These are phyloP conservation scores for Paecilomyces sp. DNA, from an alignment of 2,329 filamentous ascomycete genomes.

Conservation along the genomic window DNA sequence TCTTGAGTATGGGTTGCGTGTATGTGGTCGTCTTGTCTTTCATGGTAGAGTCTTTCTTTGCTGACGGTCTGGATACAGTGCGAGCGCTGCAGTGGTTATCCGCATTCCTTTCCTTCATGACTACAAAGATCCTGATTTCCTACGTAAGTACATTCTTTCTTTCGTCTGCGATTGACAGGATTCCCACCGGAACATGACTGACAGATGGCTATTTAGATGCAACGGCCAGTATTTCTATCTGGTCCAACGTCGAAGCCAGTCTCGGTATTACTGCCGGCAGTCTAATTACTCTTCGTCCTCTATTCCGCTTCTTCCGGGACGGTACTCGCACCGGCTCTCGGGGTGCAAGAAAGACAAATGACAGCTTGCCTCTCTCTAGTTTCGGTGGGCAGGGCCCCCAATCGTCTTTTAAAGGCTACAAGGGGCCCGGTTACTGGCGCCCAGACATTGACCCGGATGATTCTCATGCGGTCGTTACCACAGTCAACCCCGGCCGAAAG, in stretches of 20 bases:
- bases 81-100: constrained; percentile 29
- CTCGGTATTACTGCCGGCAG: constrained; percentile 40
- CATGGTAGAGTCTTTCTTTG: background rate
- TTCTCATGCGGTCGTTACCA: constrained; percentile 18
- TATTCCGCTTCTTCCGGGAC: constrained; percentile 35
- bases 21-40: constrained; percentile 18
- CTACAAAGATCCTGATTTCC: constrained; percentile 24
- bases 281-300: constrained; percentile 43
- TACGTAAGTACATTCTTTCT: constrained; percentile 18
- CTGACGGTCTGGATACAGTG: constrained; percentile 16
- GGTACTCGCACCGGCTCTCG: constrained; percentile 11
- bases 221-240: constrained; percentile 36
- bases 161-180: background rate
- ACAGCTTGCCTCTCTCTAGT: constrained; percentile 24
- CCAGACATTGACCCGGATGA: constrained; percentile 21
- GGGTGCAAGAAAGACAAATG: constrained; percentile 15
- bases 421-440: constrained; percentile 21
- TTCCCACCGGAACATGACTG: background rate
- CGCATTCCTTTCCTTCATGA: constrained; percentile 28
- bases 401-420: constrained; percentile 8
- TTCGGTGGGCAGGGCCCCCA: constrained; percentile 12
- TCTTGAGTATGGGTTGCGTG: constrained; percentile 52
- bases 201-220: constrained; percentile 13
- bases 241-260: constrained; percentile 32
- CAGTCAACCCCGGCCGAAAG: constrained; percentile 11